Evolutionary conservation across 2,329 filamentous ascomycete species (phyloP), one percentile per base, ranked within the genome.

Genomic region (Microsporum audouinii): DNA sequence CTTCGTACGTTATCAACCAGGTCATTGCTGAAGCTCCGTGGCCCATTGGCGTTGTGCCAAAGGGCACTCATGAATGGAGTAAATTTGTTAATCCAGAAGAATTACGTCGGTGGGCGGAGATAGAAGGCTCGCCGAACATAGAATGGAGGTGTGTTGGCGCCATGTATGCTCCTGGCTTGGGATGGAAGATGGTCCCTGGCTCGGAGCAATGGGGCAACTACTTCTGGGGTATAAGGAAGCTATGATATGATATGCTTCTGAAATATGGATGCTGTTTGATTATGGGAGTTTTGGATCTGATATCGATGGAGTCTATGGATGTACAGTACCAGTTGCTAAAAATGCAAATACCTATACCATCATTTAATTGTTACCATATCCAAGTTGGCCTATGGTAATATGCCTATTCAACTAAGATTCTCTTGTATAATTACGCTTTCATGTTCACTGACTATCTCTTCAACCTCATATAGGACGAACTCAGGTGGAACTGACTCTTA

Each of bases 191-290:
- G 72, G 85, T 96, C 3, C 73, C 76, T 29, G 88, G 89, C 2
- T 88, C 90, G 68, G 92, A 97, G 77, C 84, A 84, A 70, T 84
- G 89, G 70, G 92, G 92, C 7, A 99, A 99, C 73, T 99, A 97
- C 76, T 97, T 99, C 74, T 95, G 96, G 73, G 94, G 84, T 6
- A 85, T 96, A 49, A 83, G 86, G 75, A 87, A 78, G 71, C 76
- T 75, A 31, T 57, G 49, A 53, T 29, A 27, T 23, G 17, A 23
- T 23, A 23, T 23, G 17, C 17, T 23, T 23, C 17, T 23, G 17
- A 23, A 23, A 23, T 23, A 23, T 23, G 1, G 17, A 23, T 23
- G 17, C 17, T 23, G 17, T 23, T 23, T 23, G 17, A 23, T 23
- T 23, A 23, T 23, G 17, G 17, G 17, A 23, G 17, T 23, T 23